These are phyloP conservation scores for Phalaenopsis aphrodite DNA, from an alignment of 106 monocot genomes.

Conservation along the genomic window DNA sequence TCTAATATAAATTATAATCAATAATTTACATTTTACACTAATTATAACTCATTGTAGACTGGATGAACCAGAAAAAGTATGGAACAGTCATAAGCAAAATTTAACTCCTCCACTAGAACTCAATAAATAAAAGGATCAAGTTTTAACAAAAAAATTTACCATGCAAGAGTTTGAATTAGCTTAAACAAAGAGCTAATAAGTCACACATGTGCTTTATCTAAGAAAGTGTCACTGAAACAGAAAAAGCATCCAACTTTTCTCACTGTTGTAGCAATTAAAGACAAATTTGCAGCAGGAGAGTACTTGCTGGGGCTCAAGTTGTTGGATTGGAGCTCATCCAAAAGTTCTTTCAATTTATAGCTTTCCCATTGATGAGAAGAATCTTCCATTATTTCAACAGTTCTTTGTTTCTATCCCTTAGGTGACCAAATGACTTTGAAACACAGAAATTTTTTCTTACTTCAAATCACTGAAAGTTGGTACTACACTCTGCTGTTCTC, in stretches of 20 bases:
- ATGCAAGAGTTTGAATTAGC: no score
- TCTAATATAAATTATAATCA: no score
- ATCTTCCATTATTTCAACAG: not conserved
- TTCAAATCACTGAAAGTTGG: not conserved
- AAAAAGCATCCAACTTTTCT: not conserved
- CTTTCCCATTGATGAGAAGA: not conserved
- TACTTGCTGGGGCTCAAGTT: not conserved
- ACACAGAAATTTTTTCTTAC: not conserved
- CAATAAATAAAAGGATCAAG: no score
- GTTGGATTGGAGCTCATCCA: not conserved
- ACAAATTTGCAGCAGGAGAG: not conserved
- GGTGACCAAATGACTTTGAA: not conserved
- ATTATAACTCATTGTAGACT: not conserved
- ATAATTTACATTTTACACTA: no score
- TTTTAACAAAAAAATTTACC: no score
- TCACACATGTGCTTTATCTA: not conserved
- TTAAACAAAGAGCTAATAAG: no score
- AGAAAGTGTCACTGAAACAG: not conserved
- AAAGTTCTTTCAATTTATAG: not conserved
- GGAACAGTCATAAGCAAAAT: no score
- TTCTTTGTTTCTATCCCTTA: not conserved
- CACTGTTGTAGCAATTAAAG: not conserved
- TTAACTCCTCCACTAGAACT: no score
- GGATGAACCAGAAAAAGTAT: no score
- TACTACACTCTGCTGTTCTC: not conserved